Evolutionary conservation across 768 basidiomycete genomes (phyloP), one percentile per base, ranked within the genome.

Genomic region (Phanerodontia chrysosporium): DNA sequence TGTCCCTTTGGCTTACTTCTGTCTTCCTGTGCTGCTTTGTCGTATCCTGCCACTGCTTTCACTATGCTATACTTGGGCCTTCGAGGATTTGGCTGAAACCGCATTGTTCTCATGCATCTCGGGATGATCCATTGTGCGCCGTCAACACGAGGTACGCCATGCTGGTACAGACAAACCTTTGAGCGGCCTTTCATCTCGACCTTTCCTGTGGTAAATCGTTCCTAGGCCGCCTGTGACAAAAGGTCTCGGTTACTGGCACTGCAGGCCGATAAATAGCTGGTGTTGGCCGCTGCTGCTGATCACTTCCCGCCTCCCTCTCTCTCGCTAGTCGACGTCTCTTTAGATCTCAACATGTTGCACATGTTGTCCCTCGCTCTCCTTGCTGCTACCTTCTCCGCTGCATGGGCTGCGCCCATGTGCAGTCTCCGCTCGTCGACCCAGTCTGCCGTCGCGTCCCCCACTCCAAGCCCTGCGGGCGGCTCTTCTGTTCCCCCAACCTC

Each of bases 381-480:
- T 45, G 32, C 61, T 65, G 35, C 64, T 62, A 29, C 58, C 66
- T 29, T 51, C 62, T 51, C 32, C 66, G 9, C 39, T 14, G 67
- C 62, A 53, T 67, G 67, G 69, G 69, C 69, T 65, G 69, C 66
- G 66, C 69, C 69, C 64, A 65, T 62, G 59, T 69, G 68, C 57
- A 58, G 61, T 22, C 62, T 69, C 22, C 58, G 42, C 36, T 55
- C 65, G 7, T 16, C 62, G 18, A 29, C 21, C n/a, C n/a, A n/a
- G 57, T 58, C 35, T 18, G 36, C 57, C 24, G 57, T 51, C 24
- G 21, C 57, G 39, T 62, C 61, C 18, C 48, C 60, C 1, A 55
- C 65, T 28, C 49, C 39, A 18, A 42, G 8, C 39, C 22, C 56
- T 58, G 57, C 49, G 29, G 53, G 62, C 39, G 58, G 52, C 45